A percentile compares a stretch with the other conserved stretches of the same genome.
phyloP scores from a whole-genome alignment of 2,329 filamentous ascomycete species.

The Tolypocladium amazonense region DNA sequence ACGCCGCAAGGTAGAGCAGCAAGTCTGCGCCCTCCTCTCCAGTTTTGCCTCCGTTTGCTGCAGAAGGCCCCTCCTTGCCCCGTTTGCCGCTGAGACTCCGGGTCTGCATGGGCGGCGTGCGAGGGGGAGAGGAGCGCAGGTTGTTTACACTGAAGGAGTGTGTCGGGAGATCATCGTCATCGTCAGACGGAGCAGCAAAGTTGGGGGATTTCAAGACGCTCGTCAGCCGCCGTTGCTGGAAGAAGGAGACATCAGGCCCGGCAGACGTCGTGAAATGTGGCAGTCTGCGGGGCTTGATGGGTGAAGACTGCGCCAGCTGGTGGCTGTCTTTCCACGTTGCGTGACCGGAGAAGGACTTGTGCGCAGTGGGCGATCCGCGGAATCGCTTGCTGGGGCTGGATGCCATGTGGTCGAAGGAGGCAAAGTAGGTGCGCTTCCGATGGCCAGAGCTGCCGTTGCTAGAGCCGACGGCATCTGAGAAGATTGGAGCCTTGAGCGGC shows the following conservation, averaged over 20 bases:
- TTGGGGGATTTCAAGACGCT: constrained; percentile 50
- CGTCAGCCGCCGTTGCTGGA: constrained; percentile 58
- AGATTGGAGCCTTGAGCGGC: constrained; percentile 70
- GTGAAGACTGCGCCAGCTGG: constrained; percentile 75
- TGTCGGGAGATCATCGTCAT: constrained; percentile 73
- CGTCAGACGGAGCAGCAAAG: constrained; percentile 57
- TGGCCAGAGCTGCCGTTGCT: constrained; percentile 57
- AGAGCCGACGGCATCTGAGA: constrained; percentile 71
- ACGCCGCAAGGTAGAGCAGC: constrained; percentile 77
- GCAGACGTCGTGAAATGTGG: constrained; percentile 63
- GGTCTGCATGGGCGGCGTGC: constrained; percentile 63
- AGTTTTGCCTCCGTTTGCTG: constrained; percentile 40
- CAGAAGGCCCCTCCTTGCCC: constrained; percentile 34
- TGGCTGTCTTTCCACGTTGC: constrained; percentile 67
- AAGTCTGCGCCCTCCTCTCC: constrained; percentile 75
- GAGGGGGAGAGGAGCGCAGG: constrained; percentile 69
- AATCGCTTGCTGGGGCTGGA: constrained; percentile 59
- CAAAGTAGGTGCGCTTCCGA: constrained; percentile 53
- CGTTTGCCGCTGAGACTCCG: constrained; percentile 35
- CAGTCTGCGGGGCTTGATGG: constrained; percentile 66
- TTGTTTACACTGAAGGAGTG: constrained; percentile 60
- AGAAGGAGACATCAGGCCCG: constrained; percentile 68
- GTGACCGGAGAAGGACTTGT: constrained; percentile 46
- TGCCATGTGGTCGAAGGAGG: constrained; percentile 42
- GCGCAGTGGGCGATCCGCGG: constrained; percentile 48